phyloP scores from a whole-genome alignment of 805 yeast species.

The Zygosaccharomyces kombuchaensis region DNA sequence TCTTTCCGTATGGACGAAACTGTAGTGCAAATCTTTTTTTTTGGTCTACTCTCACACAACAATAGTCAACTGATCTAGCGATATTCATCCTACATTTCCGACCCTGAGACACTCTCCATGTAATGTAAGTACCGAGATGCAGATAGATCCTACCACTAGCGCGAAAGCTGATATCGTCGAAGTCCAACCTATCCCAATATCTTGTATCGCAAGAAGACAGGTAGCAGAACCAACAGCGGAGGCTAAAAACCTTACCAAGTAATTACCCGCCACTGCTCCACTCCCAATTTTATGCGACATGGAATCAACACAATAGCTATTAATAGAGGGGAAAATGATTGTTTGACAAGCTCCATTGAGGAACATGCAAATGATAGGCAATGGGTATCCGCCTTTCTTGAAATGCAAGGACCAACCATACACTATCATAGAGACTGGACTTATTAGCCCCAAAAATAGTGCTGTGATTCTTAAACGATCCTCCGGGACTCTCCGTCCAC shows the following conservation, averaged over 20 bases:
- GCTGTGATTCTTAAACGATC: constrained; percentile 45
- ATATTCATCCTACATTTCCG: not conserved
- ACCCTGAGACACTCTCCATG: constrained; percentile 31
- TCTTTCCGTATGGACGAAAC: no score
- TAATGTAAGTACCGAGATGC: constrained; percentile 34
- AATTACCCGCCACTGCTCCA: constrained; percentile 54
- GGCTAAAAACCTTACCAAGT: constrained; percentile 46
- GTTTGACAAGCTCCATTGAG: constrained; percentile 49
- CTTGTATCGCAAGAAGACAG: constrained; percentile 42
- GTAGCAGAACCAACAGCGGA: constrained; percentile 51
- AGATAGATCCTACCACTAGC: constrained; percentile 38
- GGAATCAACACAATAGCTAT: constrained; percentile 56
- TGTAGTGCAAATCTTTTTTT: no score
- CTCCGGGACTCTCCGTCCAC: constrained; percentile 49
- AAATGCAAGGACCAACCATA: constrained; percentile 53
- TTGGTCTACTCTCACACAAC: no score
- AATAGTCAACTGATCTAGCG: no score
- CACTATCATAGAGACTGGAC: constrained; percentile 43
- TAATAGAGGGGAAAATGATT: constrained; percentile 46
- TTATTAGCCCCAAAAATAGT: constrained; percentile 40
- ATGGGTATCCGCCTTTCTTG: constrained; percentile 50
- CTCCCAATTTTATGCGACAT: constrained; percentile 48
- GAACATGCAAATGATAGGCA: constrained; percentile 49
- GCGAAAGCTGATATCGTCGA: constrained; percentile 46
- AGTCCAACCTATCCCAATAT: constrained; percentile 56